Percentiles rank a stretch among this genome's conserved stretches.
Evolutionary conservation across 495 filamentous ascomycete species (phyloP).

Genomic region (Rostrohypoxylon terebratum): DNA sequence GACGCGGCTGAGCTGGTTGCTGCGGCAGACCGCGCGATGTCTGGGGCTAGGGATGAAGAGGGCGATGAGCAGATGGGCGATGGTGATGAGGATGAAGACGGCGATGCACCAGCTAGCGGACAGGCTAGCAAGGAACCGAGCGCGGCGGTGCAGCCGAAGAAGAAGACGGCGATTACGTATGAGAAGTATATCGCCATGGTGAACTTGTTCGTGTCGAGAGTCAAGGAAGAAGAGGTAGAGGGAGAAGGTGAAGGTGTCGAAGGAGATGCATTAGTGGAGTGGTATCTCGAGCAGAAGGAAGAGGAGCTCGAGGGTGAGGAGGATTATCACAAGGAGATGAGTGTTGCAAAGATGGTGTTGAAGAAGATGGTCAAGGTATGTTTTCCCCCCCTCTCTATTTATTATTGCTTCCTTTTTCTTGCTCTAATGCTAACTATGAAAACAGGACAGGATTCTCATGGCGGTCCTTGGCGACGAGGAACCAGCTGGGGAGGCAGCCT

Average conservation of each 20-base stretch:
- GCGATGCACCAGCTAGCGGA: slow-evolving; percentile 33
- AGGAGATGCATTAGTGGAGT: slow-evolving; percentile 83
- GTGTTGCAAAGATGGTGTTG: slow-evolving; percentile 85
- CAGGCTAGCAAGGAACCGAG: slow-evolving; percentile 49
- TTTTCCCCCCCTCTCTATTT: slow-evolving; percentile 25
- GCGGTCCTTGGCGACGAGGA: slow-evolving; percentile 73
- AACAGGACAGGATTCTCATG: slow-evolving; percentile 91
- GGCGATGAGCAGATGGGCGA: slow-evolving; percentile 79
- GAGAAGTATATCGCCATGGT: slow-evolving; percentile 94
- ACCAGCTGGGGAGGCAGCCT: slow-evolving; percentile 57
- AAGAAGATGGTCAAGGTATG: slow-evolving; percentile 96
- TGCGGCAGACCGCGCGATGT: slow-evolving; percentile 60
- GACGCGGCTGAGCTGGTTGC: slow-evolving; percentile 51
- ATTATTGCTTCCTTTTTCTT: background rate
- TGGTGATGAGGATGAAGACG: slow-evolving; percentile 54
- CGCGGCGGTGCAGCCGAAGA: slow-evolving; percentile 55
- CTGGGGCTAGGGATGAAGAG: slow-evolving; percentile 63
- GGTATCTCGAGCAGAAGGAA: slow-evolving; percentile 97
- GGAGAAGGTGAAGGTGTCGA: slow-evolving; percentile 87
- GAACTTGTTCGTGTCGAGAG: slow-evolving; percentile 81
- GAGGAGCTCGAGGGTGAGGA: slow-evolving; percentile 82
- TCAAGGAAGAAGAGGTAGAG: slow-evolving; percentile 78
- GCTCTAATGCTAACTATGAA: slow-evolving; percentile 2
- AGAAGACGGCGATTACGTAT: slow-evolving; percentile 91
- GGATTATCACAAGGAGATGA: slow-evolving; percentile 80